Base-by-base conservation (phyloP, 2,329 filamentous ascomycete genomes). In the Exophiala sp. region DNA sequence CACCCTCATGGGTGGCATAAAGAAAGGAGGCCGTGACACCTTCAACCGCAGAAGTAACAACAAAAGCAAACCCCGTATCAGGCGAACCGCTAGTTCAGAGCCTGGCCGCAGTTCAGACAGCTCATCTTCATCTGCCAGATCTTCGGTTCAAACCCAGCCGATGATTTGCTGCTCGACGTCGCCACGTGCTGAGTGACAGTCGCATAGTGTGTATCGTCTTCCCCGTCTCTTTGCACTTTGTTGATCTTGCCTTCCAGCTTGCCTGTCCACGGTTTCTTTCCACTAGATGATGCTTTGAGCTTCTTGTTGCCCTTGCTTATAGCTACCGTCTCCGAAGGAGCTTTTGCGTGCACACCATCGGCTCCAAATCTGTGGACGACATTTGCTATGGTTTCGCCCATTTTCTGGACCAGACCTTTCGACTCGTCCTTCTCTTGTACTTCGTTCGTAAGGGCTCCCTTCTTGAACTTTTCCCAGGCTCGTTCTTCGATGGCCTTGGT, bases 111-210 rank as follows among this genome's bases (percentile, higher is more conserved):
- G 65, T 75, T 62, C 69, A 75, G 9, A 66, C 69, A 10, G 48
- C 74, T 16, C 62, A 66, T 5, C 58, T 74, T 42, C 61, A 75
- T 9, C 61, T 72, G 32, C 73, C 73, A 33, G 70, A 72, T 54
- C 67, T 74, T 38, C 66, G 68, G 5, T 72, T 74, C 10, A 60
- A 74, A 59, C 9, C 29, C 18, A 29, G 21, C 12, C 10, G 16
- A 49, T 2, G 14, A 38, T 33, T 51, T 57, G 43, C 49, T 51
- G 24, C 40, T 50, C 29, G 54, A 14, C 1, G 40, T 52, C 7
- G 57, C 57, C 6, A 57, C 54, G 3, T 53, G 35, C 47, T 55
- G 56, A 18, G 48, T 47, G 14, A 59, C 51, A 3, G 45, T 55
- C 11, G 55, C 58, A 49, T 14, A 6, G 18, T 52, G 49, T 9